Conservation (phyloP, 192 early-diverging fungal genomes). For the Mortierella claussenii region DNA sequence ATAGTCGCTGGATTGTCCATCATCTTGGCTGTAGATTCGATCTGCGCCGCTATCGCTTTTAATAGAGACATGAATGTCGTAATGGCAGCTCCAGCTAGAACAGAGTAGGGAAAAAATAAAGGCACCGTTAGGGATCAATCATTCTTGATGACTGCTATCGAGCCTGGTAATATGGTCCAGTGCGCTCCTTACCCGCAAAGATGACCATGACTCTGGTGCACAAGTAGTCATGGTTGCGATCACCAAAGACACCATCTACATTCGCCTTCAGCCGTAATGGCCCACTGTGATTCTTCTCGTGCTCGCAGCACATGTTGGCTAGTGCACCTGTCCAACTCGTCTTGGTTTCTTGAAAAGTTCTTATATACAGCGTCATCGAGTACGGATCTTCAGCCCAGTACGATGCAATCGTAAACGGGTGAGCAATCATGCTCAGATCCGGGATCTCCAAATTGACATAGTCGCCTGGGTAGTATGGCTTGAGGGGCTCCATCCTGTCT, state of each 20-base stretch:
- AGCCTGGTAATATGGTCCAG: too few relatives aligned
- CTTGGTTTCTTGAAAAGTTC: slow-evolving; percentile 38
- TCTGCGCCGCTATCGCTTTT: slow-evolving; percentile 45
- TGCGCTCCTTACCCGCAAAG: slow-evolving; percentile 39
- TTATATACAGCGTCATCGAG: slow-evolving; percentile 44
- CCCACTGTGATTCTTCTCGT: not conserved
- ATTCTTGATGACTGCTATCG: too few relatives aligned
- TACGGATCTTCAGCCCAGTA: slow-evolving; percentile 51
- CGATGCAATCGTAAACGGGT: slow-evolving; percentile 47
- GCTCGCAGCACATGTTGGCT: slow-evolving; percentile 19
- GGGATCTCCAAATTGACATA: slow-evolving; percentile 47
- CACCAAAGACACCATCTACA: slow-evolving; percentile 45
- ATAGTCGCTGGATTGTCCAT: not conserved
- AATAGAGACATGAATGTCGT: slow-evolving; percentile 38
- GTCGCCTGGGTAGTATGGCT: slow-evolving; percentile 44
- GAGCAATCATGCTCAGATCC: slow-evolving; percentile 25
- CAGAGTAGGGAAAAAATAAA: not conserved
- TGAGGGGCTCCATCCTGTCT: slow-evolving; percentile 31
- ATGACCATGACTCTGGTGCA: slow-evolving; percentile 27
- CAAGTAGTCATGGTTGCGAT: slow-evolving; percentile 39
- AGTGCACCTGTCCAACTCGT: slow-evolving; percentile 38
- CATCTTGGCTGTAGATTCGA: slow-evolving; percentile 5
- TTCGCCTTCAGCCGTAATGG: slow-evolving; percentile 18
- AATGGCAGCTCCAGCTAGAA: slow-evolving; percentile 46
- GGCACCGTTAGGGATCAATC: not conserved